These are phyloP conservation scores for Rhizopogon roseolus DNA, from an alignment of 768 basidiomycete species.

Conservation along the genomic window DNA sequence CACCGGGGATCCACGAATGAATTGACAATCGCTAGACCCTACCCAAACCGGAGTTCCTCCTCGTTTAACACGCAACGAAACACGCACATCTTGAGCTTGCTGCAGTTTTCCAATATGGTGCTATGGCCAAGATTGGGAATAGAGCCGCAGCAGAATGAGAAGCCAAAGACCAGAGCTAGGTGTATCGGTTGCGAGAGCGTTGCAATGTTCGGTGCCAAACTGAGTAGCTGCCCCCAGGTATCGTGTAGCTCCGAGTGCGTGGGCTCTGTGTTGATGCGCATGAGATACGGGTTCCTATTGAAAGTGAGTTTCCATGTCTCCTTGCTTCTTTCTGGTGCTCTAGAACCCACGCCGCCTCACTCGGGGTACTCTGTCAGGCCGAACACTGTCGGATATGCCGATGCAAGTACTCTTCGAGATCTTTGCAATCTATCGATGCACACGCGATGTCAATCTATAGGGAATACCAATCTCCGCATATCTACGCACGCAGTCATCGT, in stretches of 20 bases:
- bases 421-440: neutral
- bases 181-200: neutral
- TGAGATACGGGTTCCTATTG: slow-evolving; percentile 39
- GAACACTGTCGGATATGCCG: neutral
- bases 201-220: neutral
- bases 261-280: slow-evolving; percentile 28
- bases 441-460: neutral
- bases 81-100: neutral
- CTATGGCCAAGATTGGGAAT: neutral
- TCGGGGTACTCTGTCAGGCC: neutral
- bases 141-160: neutral
- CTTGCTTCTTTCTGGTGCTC: slow-evolving; percentile 2
- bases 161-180: neutral
- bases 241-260: neutral
- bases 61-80: neutral
- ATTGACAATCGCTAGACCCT: neutral
- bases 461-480: neutral
- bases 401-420: neutral
- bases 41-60: neutral
- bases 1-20: neutral
- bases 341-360: neutral
- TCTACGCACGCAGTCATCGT: slow-evolving; percentile 5
- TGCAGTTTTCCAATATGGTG: neutral
- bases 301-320: slow-evolving; percentile 15
- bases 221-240: neutral